phyloP scores from a whole-genome alignment of 306 rosid genomes.

The Ziziphus jujuba region DNA sequence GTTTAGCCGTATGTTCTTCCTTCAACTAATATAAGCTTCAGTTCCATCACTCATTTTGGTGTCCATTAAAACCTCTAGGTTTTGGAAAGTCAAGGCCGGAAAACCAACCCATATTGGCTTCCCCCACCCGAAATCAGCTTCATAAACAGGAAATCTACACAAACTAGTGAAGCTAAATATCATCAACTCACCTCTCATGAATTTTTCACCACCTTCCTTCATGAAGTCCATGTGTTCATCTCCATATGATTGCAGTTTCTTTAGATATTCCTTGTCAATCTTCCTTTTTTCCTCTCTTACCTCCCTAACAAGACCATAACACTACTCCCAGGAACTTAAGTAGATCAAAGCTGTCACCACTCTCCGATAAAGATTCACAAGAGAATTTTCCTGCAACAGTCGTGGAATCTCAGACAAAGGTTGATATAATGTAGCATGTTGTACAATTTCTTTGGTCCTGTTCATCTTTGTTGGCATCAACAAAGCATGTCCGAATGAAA shows the following conservation, averaged over 20 bases:
- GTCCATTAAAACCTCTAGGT: constrained; percentile 1
- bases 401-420: neutral
- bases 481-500: constrained; percentile 59
- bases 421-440: neutral
- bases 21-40: constrained; percentile 16
- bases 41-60: constrained; percentile 15
- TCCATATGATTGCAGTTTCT: constrained; percentile 10
- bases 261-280: constrained; percentile 11
- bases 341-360: constrained; percentile 3
- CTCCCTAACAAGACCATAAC: constrained; percentile 1
- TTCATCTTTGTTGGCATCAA: constrained; percentile 27
- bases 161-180: constrained; percentile 10
- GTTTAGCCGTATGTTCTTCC: constrained; percentile 7
- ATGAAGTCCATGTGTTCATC: neutral
- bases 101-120: constrained; percentile 8
- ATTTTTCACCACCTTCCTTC: neutral
- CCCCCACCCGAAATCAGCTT: constrained; percentile 21
- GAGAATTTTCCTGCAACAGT: neutral
- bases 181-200: neutral
- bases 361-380: constrained; percentile 1
- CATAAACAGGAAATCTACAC: constrained; percentile 17
- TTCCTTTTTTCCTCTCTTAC: constrained; percentile 19
- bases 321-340: constrained; percentile 8
- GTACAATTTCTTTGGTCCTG: neutral
- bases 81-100: constrained; percentile 6